Evolutionary conservation across 176 grass and related monocot species (phyloP).

Genomic region (Oryza meyeriana): DNA sequence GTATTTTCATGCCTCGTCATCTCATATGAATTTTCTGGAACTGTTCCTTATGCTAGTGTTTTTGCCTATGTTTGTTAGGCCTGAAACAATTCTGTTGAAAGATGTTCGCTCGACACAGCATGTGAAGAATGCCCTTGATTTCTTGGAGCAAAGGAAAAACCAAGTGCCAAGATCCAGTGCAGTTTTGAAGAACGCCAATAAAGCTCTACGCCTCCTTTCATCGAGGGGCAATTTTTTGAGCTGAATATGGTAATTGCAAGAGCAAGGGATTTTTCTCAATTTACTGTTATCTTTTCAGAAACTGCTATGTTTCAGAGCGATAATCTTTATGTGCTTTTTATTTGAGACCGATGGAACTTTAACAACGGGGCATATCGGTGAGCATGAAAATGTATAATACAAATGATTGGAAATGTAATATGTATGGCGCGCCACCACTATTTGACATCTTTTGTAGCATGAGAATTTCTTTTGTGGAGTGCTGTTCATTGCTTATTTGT

Average conservation of each 20-base stretch:
- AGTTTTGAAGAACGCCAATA: conserved; percentile 46
- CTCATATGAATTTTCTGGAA: not conserved
- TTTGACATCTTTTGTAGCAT: not conserved
- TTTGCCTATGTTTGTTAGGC: conserved; percentile 47
- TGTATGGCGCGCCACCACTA: not conserved
- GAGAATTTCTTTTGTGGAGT: not conserved
- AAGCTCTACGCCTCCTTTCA: conserved; percentile 41
- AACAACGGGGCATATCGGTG: not conserved
- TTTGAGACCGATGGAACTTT: not conserved
- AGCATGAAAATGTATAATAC: not conserved
- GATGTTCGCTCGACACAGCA: conserved; percentile 52
- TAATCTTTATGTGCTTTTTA: not conserved
- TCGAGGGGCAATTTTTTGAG: conserved; percentile 37
- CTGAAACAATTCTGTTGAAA: conserved; percentile 73
- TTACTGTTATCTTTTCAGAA: not conserved
- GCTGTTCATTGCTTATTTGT: not conserved
- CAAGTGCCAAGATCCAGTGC: conserved; percentile 49
- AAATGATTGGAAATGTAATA: not conserved
- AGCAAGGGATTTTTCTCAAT: not conserved
- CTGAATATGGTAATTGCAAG: not conserved
- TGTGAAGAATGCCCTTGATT: conserved; percentile 61
- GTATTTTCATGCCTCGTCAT: conserved; percentile 38
- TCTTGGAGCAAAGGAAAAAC: conserved; percentile 72
- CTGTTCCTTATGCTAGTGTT: conserved; percentile 17
- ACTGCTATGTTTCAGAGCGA: not conserved